Base-by-base conservation (phyloP, 2,329 filamentous ascomycete species). In the Arthrobotrys pseudoclavata region DNA sequence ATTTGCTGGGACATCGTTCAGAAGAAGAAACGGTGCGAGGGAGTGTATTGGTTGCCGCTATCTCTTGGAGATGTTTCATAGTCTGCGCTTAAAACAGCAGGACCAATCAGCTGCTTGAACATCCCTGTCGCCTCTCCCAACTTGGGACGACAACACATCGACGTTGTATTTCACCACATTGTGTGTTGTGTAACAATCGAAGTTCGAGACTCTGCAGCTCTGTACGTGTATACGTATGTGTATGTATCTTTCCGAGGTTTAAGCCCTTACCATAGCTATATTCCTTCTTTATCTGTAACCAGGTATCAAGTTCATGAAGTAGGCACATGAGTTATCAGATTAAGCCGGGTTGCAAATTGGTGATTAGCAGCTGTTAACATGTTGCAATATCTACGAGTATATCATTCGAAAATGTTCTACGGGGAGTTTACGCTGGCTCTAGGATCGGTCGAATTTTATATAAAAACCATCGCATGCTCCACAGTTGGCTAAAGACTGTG, bases 31-130 rank as follows among this genome's bases (percentile, higher is more conserved):
- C 24, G 61, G 74, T 70, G 62, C 74, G 74, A 77, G 74, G 67
- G 52, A 61, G 34, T 71, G 74, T 77, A 77, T 77, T 77, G 74
- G 74, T 70, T 77, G 53, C 29, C 74, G 74, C 74, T 71, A 68
- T 55, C 67, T 37, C 57, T 63, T 53, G 69, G 40, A 22, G 24
- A 20, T 55, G 69, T 74, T 74, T 74, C 62, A 74, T 52, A 34
- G 24, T 61, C 69, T 74, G 69, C 69, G 69, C 69, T 74, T 74
- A 67, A 63, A 29, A 40, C 22, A 20, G 24, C 29, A 34, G 67
- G 26, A 34, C 74, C 74, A 77, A 77, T 77, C 67, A 71, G 53
- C 52, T 18, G 6, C 45, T 67, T 52, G 48, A 70, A 62, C 9
- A 71, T 40, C 74, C 74, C 61, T 77, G 74, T 34, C 12, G 12